phyloP scores from a whole-genome alignment of 2,329 filamentous ascomycete species.

The Penicillium expansum region DNA sequence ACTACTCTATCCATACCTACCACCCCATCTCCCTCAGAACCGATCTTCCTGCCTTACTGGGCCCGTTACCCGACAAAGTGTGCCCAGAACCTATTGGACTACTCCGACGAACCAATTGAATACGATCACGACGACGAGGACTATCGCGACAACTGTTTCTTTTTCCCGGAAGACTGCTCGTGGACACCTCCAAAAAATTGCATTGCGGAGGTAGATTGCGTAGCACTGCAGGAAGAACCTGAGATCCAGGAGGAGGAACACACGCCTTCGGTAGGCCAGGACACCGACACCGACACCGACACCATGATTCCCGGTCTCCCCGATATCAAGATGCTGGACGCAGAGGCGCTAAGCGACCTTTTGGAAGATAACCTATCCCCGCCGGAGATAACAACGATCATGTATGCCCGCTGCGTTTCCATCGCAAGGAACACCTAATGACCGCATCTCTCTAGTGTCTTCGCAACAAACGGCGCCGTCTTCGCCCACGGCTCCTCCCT shows the following conservation, averaged over 20 bases:
- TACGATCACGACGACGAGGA: conserved; percentile 45
- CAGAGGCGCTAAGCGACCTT: conserved; percentile 41
- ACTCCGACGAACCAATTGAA: conserved; percentile 41
- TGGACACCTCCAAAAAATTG: conserved; percentile 37
- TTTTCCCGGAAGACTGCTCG: conserved; percentile 45
- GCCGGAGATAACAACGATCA: conserved; percentile 45
- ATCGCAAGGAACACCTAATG: not conserved
- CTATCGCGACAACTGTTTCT: conserved; percentile 44
- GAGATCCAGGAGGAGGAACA: conserved; percentile 14
- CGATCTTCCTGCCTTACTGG: conserved; percentile 39
- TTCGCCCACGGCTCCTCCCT: conserved; percentile 44
- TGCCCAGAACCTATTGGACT: conserved; percentile 42
- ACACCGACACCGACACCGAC: conserved; percentile 19
- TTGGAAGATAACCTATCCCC: conserved; percentile 44
- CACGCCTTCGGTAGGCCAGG: conserved; percentile 9
- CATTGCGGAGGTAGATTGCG: conserved; percentile 26
- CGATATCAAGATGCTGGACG: conserved; percentile 45
- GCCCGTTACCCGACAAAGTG: conserved; percentile 38
- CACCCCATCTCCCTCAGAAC: conserved; percentile 12
- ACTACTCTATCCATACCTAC: not conserved
- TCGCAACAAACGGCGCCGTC: conserved; percentile 45
- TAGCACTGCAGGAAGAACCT: conserved; percentile 6
- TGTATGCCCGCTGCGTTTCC: conserved; percentile 27
- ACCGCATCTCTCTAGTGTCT: conserved; percentile 31
- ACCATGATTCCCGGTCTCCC: conserved; percentile 43